Evolutionary conservation across 345 rosid genomes (phyloP).

Genomic region (Citrus cavaleriei): DNA sequence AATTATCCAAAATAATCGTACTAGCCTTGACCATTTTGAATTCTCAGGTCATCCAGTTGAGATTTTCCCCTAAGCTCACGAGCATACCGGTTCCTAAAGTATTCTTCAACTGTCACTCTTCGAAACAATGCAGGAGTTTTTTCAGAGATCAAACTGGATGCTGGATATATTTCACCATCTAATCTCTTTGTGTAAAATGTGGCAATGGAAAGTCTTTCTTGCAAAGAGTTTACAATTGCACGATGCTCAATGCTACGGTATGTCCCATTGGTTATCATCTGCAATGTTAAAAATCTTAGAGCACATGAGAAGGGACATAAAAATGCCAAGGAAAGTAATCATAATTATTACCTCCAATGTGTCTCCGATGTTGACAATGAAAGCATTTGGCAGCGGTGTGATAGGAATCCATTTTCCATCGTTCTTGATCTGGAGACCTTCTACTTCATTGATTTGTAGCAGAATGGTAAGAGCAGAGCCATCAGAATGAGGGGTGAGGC

Average conservation of each 20-base stretch:
- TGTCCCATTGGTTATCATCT: conserved; percentile 28
- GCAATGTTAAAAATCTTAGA: neutral
- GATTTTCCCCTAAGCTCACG: too few species aligned
- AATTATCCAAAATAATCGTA: too few species aligned
- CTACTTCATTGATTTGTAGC: too few species aligned
- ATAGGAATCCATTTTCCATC: too few species aligned
- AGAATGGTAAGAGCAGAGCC: neutral
- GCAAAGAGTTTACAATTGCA: too few species aligned
- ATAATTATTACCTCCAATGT: neutral
- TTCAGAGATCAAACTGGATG: conserved; percentile 31
- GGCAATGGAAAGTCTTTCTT: neutral
- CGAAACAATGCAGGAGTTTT: conserved; percentile 28
- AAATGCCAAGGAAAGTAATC: neutral
- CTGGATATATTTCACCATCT: neutral
- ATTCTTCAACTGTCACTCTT: conserved; percentile 9
- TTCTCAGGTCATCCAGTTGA: too few species aligned
- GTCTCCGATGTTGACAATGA: neutral
- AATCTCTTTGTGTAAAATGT: neutral
- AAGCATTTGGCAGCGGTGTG: too few species aligned
- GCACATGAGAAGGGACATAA: neutral
- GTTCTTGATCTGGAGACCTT: too few species aligned
- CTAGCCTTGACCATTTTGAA: too few species aligned
- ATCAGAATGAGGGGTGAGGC: neutral
- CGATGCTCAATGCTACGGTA: too few species aligned
- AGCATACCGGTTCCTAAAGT: too few species aligned